Conservation (phyloP, 805 yeast genomes). For the Teunomyces atbi region DNA sequence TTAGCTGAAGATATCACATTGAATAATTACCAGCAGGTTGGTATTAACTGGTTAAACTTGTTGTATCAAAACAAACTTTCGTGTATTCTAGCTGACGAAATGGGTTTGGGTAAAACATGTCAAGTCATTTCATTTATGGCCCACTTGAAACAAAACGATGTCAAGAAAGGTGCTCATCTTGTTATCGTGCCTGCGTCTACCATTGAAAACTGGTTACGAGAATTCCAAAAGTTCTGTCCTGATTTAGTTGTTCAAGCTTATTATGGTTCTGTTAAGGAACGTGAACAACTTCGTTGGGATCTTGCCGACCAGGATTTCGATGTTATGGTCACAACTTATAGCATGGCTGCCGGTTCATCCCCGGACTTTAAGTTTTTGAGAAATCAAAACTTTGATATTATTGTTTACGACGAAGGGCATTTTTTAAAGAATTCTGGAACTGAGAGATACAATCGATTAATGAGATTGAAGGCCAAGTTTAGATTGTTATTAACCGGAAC, state of each 20-base stretch:
- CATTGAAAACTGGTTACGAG: constrained; percentile 95
- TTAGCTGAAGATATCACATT: constrained; percentile 63
- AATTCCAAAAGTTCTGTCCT: constrained; percentile 88
- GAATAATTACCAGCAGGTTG: constrained; percentile 94
- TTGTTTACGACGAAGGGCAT: constrained; percentile 97
- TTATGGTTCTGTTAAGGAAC: constrained; percentile 82
- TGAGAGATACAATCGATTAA: constrained; percentile 83
- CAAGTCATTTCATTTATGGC: constrained; percentile 94
- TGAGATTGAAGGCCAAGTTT: constrained; percentile 81
- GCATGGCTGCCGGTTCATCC: constrained; percentile 83
- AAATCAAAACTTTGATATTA: constrained; percentile 73
- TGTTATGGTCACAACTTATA: constrained; percentile 92
- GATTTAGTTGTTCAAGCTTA: constrained; percentile 80
- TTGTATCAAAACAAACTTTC: constrained; percentile 77
- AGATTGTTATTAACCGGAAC: constrained; percentile 92
- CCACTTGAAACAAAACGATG: constrained; percentile 66
- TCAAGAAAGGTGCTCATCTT: constrained; percentile 72
- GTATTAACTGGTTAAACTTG: constrained; percentile 87
- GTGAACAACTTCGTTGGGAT: constrained; percentile 78
- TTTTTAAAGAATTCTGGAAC: constrained; percentile 87
- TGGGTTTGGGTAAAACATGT: constrained; percentile 97
- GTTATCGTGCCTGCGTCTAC: constrained; percentile 97
- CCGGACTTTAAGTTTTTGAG: constrained; percentile 78
- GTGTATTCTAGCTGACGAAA: constrained; percentile 96
- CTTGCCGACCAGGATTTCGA: constrained; percentile 64